These are phyloP conservation scores for Przewalskia tangutica DNA, from an alignment of 257 asterid species.

Conservation along the genomic window DNA sequence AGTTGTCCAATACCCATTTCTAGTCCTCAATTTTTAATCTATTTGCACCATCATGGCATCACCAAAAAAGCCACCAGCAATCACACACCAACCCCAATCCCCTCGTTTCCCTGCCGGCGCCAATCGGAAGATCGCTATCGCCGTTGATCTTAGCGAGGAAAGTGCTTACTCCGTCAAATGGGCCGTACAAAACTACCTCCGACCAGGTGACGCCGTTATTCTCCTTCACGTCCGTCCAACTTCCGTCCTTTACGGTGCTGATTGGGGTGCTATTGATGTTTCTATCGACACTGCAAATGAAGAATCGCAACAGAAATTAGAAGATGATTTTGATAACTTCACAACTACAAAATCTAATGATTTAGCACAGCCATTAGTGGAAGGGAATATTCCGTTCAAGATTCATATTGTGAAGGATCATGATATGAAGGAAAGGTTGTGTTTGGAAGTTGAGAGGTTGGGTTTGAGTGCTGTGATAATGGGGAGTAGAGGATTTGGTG, in stretches of 20 bases:
- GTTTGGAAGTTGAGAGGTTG: slow-evolving; percentile 81
- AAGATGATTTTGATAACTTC: slow-evolving; percentile 58
- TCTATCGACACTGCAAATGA: slow-evolving; percentile 37
- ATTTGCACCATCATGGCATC: slow-evolving; percentile 53
- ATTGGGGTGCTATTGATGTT: slow-evolving; percentile 58
- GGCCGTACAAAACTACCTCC: slow-evolving; percentile 69
- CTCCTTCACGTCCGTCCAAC: slow-evolving; percentile 56
- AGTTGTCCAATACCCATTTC: not conserved
- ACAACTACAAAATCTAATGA: slow-evolving; percentile 53
- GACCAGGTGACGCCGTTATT: slow-evolving; percentile 67
- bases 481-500: slow-evolving; percentile 83
- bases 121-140: slow-evolving; percentile 58
- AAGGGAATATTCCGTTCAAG: slow-evolving; percentile 53
- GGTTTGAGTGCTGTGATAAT: slow-evolving; percentile 67
- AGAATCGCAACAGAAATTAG: slow-evolving; percentile 52
- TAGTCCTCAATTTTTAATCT: too few species aligned
- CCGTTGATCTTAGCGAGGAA: slow-evolving; percentile 75
- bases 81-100: slow-evolving; percentile 56
- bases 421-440: slow-evolving; percentile 77
- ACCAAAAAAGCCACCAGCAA: slow-evolving; percentile 34
- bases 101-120: slow-evolving; percentile 53
- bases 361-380: slow-evolving; percentile 59
- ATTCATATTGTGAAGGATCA: slow-evolving; percentile 73
- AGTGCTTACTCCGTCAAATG: slow-evolving; percentile 62
- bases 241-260: slow-evolving; percentile 44